Evolutionary conservation across 108 stramenopile genomes (phyloP), one percentile per base, ranked within the genome.

Genomic region (Cyclotella baltica): DNA sequence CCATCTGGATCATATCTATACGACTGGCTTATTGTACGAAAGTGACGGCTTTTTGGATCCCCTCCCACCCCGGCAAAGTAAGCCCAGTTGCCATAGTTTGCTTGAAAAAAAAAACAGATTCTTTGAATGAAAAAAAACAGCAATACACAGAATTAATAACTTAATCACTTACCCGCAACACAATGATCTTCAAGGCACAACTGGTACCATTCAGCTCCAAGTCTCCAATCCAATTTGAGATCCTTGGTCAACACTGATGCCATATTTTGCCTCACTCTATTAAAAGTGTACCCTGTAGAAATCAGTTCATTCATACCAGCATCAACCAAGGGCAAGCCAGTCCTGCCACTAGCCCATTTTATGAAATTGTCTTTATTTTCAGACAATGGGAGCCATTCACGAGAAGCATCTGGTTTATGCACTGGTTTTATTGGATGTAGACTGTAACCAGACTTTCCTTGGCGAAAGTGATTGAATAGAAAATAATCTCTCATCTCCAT

Each of bases 71-170:
- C 97, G 1, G 94, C 90, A 75, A 91, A 94, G 63, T 93, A 89
- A 11, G 86, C 66, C 96, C 96, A 98, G 68, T 97, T 98, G 3
- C 96, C 95, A 72, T 78, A 97, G 70, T 98, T 98, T 43, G 90
- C 83, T 61, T 15, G 3, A 61, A 31, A 61, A 16, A 1, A n/a
- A 1, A n/a, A 11, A 48, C 2, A 48, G 19, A 48, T 48, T 48
- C 18, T 48, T 16, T 25, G 25, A 25, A 25, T 25, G 20, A 55
- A 55, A 0, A n/a, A 55, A 25, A 25, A 1, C 22, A 25, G 1
- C 1, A 11, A n/a, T n/a, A 6, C 25, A 10, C 10, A 55, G 0
- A 1, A 4, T 25, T 27, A 10, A 11, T 10, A 23, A 23, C 11
- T 55, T 22, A 25, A 4, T 25, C 2, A 1, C 59, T 61, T 61